Base-by-base conservation (phyloP, 2,329 filamentous ascomycete species). In the Colletotrichum agaves region DNA sequence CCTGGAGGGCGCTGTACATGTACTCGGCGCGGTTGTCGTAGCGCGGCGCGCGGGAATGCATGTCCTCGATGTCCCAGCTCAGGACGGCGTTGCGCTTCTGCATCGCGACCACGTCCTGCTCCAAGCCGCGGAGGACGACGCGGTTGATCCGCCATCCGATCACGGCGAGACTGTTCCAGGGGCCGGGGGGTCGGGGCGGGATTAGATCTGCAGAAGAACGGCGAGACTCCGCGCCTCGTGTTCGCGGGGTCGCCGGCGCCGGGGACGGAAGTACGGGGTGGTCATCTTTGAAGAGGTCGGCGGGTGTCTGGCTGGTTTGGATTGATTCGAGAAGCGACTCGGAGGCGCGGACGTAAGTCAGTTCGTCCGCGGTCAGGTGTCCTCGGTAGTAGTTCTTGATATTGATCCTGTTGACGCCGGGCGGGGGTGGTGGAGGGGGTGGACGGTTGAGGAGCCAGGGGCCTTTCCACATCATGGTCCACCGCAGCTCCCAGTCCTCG, bases 1-100 rank as follows among this genome's bases (percentile, higher is more conserved):
- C 75, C 69, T 84, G 83, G 37, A 83, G 77, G 61, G 81, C 81
- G 15, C 81, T 83, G 73, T 83, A 86, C 69, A 83, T 77, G 74
- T 85, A 80, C 73, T 86, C 84, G 66, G 82, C 81, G 53, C 84
- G 80, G 74, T 87, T 87, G 73, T 85, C 81, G 75, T 82, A 87
- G 70, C 84, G 84, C 47, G 78, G 74, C 10, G 83, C 83, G 31
- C 80, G 78, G 4, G 80, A 80, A 71, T 87, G 84, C 76, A 85
- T 81, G 63, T 82, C 82, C 27, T 81, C 78, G 23, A 85, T 74
- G 61, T 85, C 79, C 71, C 81, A 83, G 39, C 78, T 80, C 11
- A 87, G 78, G n/a, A 85, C 79, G 3, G 82, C 81, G 46, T 78
- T 81, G 61, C 82, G 78, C 61, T 78, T 80, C 70, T 86, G 84